Base-by-base conservation (phyloP, 441 rosid species). In the Croton setiger region DNA sequence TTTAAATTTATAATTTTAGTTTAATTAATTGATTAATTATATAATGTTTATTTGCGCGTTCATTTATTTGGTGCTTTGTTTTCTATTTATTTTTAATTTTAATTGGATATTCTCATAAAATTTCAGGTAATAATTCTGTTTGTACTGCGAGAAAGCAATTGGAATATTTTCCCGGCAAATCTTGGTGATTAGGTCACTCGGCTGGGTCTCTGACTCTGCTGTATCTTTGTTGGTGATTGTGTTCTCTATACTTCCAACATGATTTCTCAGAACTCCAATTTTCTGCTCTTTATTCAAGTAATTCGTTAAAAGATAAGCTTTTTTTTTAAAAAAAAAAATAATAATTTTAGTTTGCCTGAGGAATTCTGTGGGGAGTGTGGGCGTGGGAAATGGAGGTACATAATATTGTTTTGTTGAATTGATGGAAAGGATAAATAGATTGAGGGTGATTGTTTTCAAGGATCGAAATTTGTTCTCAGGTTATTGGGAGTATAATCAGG, bases 401-500 rank as follows among this genome's bases (percentile, higher is more conserved):
- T 33, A 43, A 67, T 47, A 74, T 60, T 73, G 74, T 68, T 69
- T 61, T 70, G 75, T 66, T 79, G 41, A 54, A 74, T 77, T 70
- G 69, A 72, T 80, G 78, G 78, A 68, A 52, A 55, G 44, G 73
- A 75, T 75, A 72, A 68, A 79, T 39, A 75, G 78, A 74, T 66
- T 85, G 81, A 80, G 70, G 73, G 69, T 74, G 72, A 56, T 68
- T 74, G 64, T 70, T 78, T 75, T 78, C 75, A 74, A 72, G 67
- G 54, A 73, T 71, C 60, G 65, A 66, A 69, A 80, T 70, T 75
- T 73, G 68, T 75, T 80, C 62, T 72, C 69, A 4, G 66, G 79
- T 58, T 79, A 74, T 78, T 66, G 79, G 82, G 81, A 76, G 77
- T 66, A 61, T 69, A 64, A 56, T 71, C 55, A 78, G 69, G 54